Evolutionary conservation across 2,329 filamentous ascomycete genomes (phyloP).

Genomic region (Cercospora sp.): DNA sequence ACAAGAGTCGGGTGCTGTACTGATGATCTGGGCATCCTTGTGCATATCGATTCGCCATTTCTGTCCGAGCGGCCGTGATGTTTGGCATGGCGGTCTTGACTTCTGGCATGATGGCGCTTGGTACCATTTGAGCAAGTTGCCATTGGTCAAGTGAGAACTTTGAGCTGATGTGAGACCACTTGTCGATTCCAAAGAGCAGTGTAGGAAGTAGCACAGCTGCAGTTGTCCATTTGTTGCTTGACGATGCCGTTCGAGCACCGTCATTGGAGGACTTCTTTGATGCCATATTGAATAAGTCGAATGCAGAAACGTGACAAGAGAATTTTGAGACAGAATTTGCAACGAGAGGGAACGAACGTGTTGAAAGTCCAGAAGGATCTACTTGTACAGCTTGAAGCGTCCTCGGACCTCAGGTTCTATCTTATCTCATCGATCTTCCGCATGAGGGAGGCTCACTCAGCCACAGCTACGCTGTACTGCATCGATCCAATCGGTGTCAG

Average conservation of each 20-base stretch:
- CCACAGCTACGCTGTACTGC: not conserved
- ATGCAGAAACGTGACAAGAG: not conserved
- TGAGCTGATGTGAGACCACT: not conserved
- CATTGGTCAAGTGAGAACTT: not conserved
- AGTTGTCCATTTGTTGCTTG: not conserved
- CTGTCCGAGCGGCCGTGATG: not conserved
- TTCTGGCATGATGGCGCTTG: not conserved
- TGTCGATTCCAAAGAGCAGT: not conserved
- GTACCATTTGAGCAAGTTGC: not conserved
- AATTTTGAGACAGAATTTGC: not conserved
- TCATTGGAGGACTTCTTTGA: not conserved
- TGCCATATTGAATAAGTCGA: not conserved
- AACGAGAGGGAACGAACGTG: not conserved
- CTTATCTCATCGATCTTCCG: not conserved
- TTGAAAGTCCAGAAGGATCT: not conserved
- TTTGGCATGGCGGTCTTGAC: not conserved
- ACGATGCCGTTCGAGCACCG: not conserved
- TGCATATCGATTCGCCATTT: slow-evolving; percentile 8
- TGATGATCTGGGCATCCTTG: slow-evolving; percentile 2
- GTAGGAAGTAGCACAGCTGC: not conserved
- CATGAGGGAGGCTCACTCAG: not conserved
- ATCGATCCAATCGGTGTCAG: not conserved
- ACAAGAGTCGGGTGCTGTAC: not conserved
- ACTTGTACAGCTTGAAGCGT: not conserved
- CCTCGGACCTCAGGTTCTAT: not conserved